Evolutionary conservation across 495 filamentous ascomycete species (phyloP).

Genomic region (Podospora australis): DNA sequence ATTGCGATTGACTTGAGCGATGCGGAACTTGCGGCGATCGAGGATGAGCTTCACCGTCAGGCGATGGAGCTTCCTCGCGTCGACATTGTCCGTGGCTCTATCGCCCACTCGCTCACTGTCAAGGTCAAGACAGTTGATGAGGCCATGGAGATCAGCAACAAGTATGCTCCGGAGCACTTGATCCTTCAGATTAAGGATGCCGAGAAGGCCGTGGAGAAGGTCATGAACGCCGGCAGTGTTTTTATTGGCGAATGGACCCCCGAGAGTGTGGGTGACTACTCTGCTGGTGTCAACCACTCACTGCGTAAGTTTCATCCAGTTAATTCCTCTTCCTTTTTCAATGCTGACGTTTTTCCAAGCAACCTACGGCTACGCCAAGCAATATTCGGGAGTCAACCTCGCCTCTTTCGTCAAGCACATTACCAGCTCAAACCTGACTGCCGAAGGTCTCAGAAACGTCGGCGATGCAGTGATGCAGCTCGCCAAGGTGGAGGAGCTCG

Average conservation of each 20-base stretch:
- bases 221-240: constrained; percentile 93
- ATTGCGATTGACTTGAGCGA: constrained; percentile 79
- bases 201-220: constrained; percentile 60
- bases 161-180: constrained; percentile 95
- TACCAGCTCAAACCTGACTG: constrained; percentile 82
- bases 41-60: constrained; percentile 83
- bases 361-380: constrained; percentile 95
- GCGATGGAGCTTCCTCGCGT: constrained; percentile 83
- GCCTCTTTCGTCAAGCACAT: constrained; percentile 95
- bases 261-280: constrained; percentile 95
- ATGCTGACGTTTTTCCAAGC: constrained; percentile 46
- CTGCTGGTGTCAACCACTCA: constrained; percentile 94
- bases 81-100: constrained; percentile 87
- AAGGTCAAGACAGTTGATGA: constrained; percentile 72
- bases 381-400: constrained; percentile 96
- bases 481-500: constrained; percentile 87
- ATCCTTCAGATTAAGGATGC: constrained; percentile 82
- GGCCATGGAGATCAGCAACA: constrained; percentile 82
- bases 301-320: constrained; percentile 61
- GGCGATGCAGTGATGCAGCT: constrained; percentile 87
- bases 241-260: constrained; percentile 96
- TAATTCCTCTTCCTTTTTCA: not conserved
- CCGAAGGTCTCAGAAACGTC: constrained; percentile 75
- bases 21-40: constrained; percentile 65
- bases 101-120: constrained; percentile 84